Evolutionary conservation across 768 basidiomycete species (phyloP).

Genomic region (Cystobasidium ongulense): DNA sequence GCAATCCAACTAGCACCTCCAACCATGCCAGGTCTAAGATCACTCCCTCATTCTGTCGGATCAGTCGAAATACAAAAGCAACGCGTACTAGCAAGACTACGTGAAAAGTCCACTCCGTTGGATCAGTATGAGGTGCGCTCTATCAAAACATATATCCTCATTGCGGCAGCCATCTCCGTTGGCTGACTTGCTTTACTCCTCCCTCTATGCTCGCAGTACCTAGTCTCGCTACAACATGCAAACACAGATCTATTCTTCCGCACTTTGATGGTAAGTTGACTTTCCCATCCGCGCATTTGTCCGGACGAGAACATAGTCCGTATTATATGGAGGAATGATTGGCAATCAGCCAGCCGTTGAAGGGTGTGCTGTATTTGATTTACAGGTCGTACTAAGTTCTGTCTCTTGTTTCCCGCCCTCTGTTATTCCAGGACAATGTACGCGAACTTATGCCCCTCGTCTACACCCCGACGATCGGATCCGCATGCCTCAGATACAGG

Average conservation of each 20-base stretch:
- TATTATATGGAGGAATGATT: too few relatives aligned
- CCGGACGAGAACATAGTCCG: too few relatives aligned
- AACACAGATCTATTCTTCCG: conserved; percentile 19
- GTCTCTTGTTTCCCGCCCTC: too few relatives aligned
- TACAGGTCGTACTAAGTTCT: too few relatives aligned
- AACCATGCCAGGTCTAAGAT: conserved; percentile 8
- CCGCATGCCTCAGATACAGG: conserved; percentile 47
- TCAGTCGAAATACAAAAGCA: conserved; percentile 34
- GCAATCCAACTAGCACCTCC: not conserved
- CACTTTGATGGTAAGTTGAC: conserved; percentile 18
- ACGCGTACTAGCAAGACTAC: conserved; percentile 37
- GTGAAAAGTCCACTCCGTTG: conserved; percentile 11
- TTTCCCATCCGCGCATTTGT: not conserved
- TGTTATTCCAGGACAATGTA: conserved; percentile 29
- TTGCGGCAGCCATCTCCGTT: not conserved
- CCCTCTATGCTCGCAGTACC: conserved; percentile 8
- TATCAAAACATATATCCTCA: not conserved
- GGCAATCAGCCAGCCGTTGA: too few relatives aligned
- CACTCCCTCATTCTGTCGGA: conserved; percentile 28
- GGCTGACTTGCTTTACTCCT: not conserved
- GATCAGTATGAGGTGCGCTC: conserved; percentile 17
- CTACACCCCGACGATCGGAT: conserved; percentile 86
- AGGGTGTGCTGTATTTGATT: not conserved
- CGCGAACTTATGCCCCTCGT: conserved; percentile 67
- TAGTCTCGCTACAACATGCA: conserved; percentile 15